Evolutionary conservation across 345 rosid genomes (phyloP), one percentile per base, ranked within the genome.

Genomic region (Pseudoturritis turrita): DNA sequence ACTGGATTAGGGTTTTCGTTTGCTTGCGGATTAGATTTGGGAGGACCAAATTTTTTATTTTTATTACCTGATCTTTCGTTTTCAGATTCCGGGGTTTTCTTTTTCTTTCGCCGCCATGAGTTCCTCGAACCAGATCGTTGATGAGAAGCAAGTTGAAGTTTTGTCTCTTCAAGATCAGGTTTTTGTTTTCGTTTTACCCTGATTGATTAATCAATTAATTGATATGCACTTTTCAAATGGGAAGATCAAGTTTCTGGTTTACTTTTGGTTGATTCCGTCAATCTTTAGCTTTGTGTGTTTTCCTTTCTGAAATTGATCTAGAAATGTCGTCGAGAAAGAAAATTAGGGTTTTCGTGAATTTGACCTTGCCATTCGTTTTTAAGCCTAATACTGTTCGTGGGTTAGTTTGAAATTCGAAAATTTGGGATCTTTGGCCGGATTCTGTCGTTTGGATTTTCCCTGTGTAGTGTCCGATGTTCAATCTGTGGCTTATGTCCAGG

Each of bases 151-250:
- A 21, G n/a, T 74, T 1, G 64, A 40, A 15, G 15, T 40, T 70
- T 76, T 74, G n/a, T 39, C 73, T 33, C 62, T 59, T 70, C 49
- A 26, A 10, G 72, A 66, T 43, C 77, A 78, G 79, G 84, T 78
- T 56, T 29, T 62, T 52, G 4, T 31, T 31, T 43, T 19, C 56
- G 26, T 44, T 25, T 53, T 62, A 0, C 62, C 51, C 47, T 53
- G 1, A 10, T 31, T 8, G 4, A 43, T 55, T 6, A 6, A 21
- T 51, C 33, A 5, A 23, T 17, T 7, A 10, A 26, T 49, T 18
- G 10, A 45, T 45, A 10, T n/a, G 33, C 28, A 43, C 1, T 39
- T 52, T 33, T 0, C 1, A 10, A 5, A 37, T 4, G 44, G 33
- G 7, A 69, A 56, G 9, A 22, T 62, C 19, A 4, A 52, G 13